These are phyloP conservation scores for Colletotrichum navitas DNA, from an alignment of 2,329 filamentous ascomycete species.

Conservation along the genomic window DNA sequence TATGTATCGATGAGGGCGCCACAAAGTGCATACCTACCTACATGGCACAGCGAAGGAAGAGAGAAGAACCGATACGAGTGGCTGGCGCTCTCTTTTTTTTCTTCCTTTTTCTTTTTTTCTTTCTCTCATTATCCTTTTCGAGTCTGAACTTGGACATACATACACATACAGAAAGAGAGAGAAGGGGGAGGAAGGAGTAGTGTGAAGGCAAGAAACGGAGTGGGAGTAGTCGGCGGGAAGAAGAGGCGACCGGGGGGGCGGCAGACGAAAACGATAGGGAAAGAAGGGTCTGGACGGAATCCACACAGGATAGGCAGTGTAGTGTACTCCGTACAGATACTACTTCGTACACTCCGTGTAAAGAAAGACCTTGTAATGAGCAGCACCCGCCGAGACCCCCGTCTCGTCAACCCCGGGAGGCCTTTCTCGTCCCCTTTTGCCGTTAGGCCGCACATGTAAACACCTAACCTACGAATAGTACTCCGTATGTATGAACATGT, in stretches of 20 bases:
- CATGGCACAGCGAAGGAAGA: neutral
- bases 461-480: neutral
- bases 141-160: neutral
- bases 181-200: neutral
- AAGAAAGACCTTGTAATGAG: slow-evolving; percentile 17
- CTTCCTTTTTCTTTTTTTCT: neutral
- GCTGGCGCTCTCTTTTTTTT: neutral
- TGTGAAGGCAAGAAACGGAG: neutral
- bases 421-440: slow-evolving; percentile 28
- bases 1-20: neutral
- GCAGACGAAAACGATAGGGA: slow-evolving; percentile 1
- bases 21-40: neutral
- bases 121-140: neutral
- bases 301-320: neutral
- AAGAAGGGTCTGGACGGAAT: neutral
- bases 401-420: slow-evolving; percentile 28
- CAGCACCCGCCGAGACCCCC: slow-evolving; percentile 40
- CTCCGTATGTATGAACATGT: neutral
- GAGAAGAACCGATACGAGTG: neutral
- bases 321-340: neutral
- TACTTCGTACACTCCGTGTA: neutral
- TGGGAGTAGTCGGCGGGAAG: slow-evolving; percentile 13
- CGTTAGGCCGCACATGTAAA: neutral
- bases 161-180: neutral
- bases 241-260: neutral